Conservation (phyloP, 2,329 filamentous ascomycete species). For the Aspergillus quadricinctus region DNA sequence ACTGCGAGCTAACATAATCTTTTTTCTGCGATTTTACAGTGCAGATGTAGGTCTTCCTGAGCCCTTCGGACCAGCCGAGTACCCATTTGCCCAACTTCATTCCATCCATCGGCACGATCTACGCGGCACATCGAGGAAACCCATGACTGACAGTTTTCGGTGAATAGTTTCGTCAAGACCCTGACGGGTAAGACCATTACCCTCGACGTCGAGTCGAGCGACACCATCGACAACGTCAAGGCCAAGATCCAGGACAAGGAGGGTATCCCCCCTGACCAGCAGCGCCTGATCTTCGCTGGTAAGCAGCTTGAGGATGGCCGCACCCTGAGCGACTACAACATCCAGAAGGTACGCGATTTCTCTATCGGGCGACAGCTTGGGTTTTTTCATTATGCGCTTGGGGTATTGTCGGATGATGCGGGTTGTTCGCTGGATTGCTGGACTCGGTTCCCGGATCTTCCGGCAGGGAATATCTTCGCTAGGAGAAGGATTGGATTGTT, state of each 20-base stretch:
- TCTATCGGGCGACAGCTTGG: constrained; percentile 1
- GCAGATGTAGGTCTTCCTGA: constrained; percentile 72
- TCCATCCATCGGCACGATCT: constrained; percentile 16
- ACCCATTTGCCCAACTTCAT: constrained; percentile 16
- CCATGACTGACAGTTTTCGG: constrained; percentile 23
- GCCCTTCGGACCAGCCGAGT: constrained; percentile 23
- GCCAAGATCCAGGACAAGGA: constrained; percentile 99
- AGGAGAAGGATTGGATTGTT: not conserved
- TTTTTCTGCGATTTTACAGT: constrained; percentile 52
- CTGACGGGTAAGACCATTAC: constrained; percentile 99
- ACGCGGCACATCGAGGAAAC: constrained; percentile 5
- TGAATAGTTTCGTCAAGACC: constrained; percentile 95
- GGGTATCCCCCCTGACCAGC: constrained; percentile 95
- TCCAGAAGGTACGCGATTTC: constrained; percentile 76
- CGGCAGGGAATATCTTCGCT: not conserved
- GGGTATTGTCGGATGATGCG: constrained; percentile 1
- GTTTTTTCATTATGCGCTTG: constrained; percentile 2
- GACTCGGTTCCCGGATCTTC: not conserved
- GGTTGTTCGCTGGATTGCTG: not conserved
- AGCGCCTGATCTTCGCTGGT: constrained; percentile 97
- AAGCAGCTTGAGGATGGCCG: constrained; percentile 99
- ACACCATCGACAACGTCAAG: constrained; percentile 99
- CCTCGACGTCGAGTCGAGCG: constrained; percentile 96
- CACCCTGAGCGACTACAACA: constrained; percentile 97
- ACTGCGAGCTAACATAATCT: constrained; percentile 45